Conservation (phyloP, 1,139 yeast species). For the Lodderomyces orthopsilosis region DNA sequence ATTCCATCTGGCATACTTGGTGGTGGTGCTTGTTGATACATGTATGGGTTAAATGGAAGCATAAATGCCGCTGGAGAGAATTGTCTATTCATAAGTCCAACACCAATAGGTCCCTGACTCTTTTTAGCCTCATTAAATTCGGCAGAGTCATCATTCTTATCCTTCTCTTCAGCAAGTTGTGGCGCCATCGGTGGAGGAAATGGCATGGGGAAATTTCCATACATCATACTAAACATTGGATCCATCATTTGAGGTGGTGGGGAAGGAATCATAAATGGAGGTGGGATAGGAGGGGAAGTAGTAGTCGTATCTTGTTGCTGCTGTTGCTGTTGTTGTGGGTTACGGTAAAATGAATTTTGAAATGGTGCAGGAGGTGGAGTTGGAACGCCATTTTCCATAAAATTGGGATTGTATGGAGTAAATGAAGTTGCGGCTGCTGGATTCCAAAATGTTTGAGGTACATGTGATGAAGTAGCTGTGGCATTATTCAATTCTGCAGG, state of each 20-base stretch:
- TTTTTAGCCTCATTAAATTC: neutral
- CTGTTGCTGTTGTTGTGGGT: conserved; percentile 3
- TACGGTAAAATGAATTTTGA: conserved; percentile 4
- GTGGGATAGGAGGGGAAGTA: conserved; percentile 35
- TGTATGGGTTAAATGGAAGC: conserved; percentile 51
- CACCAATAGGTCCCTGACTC: conserved; percentile 29
- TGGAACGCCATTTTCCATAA: conserved; percentile 22
- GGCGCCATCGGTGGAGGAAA: conserved; percentile 9
- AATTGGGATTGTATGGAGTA: conserved; percentile 36
- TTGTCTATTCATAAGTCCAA: conserved; percentile 41
- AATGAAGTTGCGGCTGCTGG: conserved; percentile 62
- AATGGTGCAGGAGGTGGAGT: conserved; percentile 12
- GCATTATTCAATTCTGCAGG: conserved; percentile 11
- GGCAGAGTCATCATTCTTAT: conserved; percentile 1
- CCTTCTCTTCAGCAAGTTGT: conserved; percentile 9
- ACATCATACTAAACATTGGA: conserved; percentile 35
- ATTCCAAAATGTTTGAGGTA: conserved; percentile 54
- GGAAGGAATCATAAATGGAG: conserved; percentile 41
- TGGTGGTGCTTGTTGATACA: conserved; percentile 33
- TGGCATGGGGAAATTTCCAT: conserved; percentile 13
- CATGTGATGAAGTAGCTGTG: conserved; percentile 17
- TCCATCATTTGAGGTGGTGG: conserved; percentile 41
- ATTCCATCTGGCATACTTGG: conserved; percentile 5
- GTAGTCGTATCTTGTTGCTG: conserved; percentile 4
- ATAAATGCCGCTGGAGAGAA: conserved; percentile 34